These are phyloP conservation scores for Saitozyma podzolica DNA, from an alignment of 768 basidiomycete species.

Conservation along the genomic window DNA sequence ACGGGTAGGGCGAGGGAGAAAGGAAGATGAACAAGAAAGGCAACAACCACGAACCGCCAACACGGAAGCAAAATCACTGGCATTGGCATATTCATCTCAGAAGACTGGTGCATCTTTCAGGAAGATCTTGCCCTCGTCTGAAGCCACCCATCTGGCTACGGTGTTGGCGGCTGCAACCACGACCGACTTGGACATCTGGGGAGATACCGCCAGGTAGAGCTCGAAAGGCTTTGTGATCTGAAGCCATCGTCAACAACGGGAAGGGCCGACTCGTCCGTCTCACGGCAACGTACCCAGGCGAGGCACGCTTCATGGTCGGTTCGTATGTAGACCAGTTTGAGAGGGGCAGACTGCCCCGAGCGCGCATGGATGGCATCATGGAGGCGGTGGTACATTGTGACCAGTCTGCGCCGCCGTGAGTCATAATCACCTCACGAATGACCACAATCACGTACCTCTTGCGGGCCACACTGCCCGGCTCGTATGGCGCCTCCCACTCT, in stretches of 20 bases:
- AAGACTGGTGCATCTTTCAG: constrained; percentile 88
- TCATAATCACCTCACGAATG: too few relatives aligned
- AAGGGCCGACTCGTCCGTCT: not conserved
- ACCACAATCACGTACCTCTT: constrained; percentile 57
- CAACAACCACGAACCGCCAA: not conserved
- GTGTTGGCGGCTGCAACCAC: constrained; percentile 84
- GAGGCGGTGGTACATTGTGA: constrained; percentile 81
- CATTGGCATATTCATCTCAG: constrained; percentile 48
- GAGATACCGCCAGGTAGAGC: constrained; percentile 79
- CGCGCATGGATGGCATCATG: constrained; percentile 89
- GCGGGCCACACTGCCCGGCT: constrained; percentile 59
- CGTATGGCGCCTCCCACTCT: constrained; percentile 81
- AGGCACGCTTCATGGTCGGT: constrained; percentile 85
- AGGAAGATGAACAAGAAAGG: not conserved
- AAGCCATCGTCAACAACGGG: not conserved
- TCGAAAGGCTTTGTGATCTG: constrained; percentile 95
- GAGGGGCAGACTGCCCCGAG: constrained; percentile 69
- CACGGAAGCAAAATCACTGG: not conserved
- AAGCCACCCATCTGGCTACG: constrained; percentile 86
- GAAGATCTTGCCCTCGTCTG: constrained; percentile 78
- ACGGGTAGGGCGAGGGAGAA: not conserved
- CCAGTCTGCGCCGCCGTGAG: constrained; percentile 58
- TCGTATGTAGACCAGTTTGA: constrained; percentile 83
- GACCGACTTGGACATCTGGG: constrained; percentile 81
- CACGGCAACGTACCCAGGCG: constrained; percentile 76